Evolutionary conservation across 257 asterid species (phyloP).

Genomic region (Hygrophila difformis): DNA sequence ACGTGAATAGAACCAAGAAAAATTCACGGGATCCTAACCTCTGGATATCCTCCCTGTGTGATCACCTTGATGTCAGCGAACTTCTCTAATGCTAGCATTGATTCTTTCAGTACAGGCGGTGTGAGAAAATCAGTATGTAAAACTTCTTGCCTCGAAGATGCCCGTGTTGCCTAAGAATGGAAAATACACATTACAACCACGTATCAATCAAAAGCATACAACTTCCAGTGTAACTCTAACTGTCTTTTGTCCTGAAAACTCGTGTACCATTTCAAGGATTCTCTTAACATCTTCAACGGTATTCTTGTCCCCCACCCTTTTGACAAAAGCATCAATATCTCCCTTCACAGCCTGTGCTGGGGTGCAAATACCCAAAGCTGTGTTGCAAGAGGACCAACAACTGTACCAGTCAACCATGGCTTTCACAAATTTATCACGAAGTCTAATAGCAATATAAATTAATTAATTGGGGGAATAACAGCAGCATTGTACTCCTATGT

Average conservation of each 20-base stretch:
- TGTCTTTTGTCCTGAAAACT: not conserved
- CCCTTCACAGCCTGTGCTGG: constrained; percentile 56
- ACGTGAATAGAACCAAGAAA: constrained; percentile 1
- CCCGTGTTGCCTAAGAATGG: constrained; percentile 55
- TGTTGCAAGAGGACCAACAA: constrained; percentile 43
- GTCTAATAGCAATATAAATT: too few species aligned
- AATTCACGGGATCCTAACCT: constrained; percentile 36
- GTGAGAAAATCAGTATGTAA: constrained; percentile 79
- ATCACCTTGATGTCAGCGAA: constrained; percentile 55
- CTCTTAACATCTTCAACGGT: constrained; percentile 61
- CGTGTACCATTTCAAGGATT: constrained; percentile 66
- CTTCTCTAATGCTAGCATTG: constrained; percentile 48
- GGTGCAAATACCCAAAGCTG: constrained; percentile 51
- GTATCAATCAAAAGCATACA: not conserved
- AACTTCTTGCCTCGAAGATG: constrained; percentile 65
- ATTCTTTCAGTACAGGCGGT: constrained; percentile 68
- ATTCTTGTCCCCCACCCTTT: constrained; percentile 49
- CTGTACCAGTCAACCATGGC: constrained; percentile 24
- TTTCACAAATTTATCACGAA: too few species aligned
- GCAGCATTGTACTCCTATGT: too few species aligned
- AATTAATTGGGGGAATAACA: not conserved
- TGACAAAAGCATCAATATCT: constrained; percentile 31
- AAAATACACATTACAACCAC: not conserved
- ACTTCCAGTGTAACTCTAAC: not conserved
- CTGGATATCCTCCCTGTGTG: constrained; percentile 91